Evolutionary conservation across 495 filamentous ascomycete species (phyloP).

Genomic region (Podospora pseudocomata): DNA sequence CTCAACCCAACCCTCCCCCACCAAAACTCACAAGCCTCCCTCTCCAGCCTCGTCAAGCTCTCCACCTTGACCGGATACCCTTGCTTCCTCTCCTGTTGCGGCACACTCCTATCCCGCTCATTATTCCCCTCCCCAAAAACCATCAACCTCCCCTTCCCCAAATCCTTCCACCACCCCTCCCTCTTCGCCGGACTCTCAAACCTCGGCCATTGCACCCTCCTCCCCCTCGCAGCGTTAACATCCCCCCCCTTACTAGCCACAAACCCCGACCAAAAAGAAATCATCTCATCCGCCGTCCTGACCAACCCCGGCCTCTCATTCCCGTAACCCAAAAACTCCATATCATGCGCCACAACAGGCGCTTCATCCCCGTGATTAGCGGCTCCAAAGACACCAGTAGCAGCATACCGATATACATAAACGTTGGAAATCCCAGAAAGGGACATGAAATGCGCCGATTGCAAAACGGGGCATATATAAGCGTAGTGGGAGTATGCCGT

Average conservation of each 20-base stretch:
- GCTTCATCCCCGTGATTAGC: slow-evolving; percentile 62
- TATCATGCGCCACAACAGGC: slow-evolving; percentile 53
- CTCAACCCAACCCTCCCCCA: slow-evolving; percentile 42
- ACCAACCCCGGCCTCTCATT: slow-evolving; percentile 40
- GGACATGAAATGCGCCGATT: slow-evolving; percentile 54
- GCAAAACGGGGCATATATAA: slow-evolving; percentile 61
- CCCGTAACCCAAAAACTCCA: slow-evolving; percentile 30
- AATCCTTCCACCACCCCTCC: slow-evolving; percentile 20
- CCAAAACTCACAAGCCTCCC: slow-evolving; percentile 57
- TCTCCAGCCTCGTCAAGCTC: slow-evolving; percentile 42
- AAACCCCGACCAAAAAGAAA: slow-evolving; percentile 56
- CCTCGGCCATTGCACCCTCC: slow-evolving; percentile 26
- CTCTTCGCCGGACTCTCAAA: slow-evolving; percentile 29
- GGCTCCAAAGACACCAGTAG: slow-evolving; percentile 44
- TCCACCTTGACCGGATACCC: slow-evolving; percentile 46
- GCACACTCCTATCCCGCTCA: slow-evolving; percentile 37
- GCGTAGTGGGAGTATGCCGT: slow-evolving; percentile 65
- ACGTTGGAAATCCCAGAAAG: slow-evolving; percentile 45
- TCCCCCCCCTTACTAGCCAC: slow-evolving; percentile 43
- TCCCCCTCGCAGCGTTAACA: slow-evolving; percentile 39
- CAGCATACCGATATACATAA: slow-evolving; percentile 59
- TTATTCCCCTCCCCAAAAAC: slow-evolving; percentile 63
- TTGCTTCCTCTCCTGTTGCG: slow-evolving; percentile 35
- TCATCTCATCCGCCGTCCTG: slow-evolving; percentile 50
- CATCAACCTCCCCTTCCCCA: slow-evolving; percentile 30